Conservation (phyloP, 2,329 filamentous ascomycete genomes). For the Cadophora gregata region DNA sequence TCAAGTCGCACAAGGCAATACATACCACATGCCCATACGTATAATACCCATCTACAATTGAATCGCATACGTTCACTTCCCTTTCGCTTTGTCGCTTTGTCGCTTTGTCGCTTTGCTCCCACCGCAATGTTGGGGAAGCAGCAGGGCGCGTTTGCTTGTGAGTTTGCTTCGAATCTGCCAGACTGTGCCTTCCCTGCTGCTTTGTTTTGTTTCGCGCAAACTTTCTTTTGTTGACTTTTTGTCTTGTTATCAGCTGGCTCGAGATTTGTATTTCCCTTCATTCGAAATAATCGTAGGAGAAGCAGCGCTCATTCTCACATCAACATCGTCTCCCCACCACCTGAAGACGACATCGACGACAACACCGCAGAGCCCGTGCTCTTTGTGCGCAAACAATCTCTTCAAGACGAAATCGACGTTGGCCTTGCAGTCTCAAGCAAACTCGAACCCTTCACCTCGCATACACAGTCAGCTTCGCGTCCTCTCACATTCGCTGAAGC, state of each 20-base stretch:
- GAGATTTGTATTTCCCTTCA: not conserved
- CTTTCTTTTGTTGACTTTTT: constrained; percentile 10
- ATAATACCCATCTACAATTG: not conserved
- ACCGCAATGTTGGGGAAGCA: not conserved
- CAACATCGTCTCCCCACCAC: constrained; percentile 12
- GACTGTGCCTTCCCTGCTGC: constrained; percentile 13
- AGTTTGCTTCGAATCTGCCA: constrained; percentile 9
- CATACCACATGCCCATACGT: not conserved
- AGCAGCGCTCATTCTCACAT: not conserved
- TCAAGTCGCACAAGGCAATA: not conserved
- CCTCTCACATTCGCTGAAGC: constrained; percentile 20
- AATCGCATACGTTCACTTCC: not conserved
- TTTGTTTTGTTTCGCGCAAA: constrained; percentile 5
- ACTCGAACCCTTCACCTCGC: not conserved
- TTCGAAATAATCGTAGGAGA: not conserved
- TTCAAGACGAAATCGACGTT: constrained; percentile 20
- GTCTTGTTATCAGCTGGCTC: not conserved
- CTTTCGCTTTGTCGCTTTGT: not conserved
- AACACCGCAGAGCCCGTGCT: not conserved
- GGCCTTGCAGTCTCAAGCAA: constrained; percentile 17
- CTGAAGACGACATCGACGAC: not conserved
- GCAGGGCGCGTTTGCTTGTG: not conserved
- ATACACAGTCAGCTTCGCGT: not conserved
- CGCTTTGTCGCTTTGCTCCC: not conserved
- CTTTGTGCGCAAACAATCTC: constrained; percentile 11